These are phyloP conservation scores for Cutaneotrichosporon sp. DNA, from an alignment of 1,284 basidiomycete genomes.

Conservation along the genomic window DNA sequence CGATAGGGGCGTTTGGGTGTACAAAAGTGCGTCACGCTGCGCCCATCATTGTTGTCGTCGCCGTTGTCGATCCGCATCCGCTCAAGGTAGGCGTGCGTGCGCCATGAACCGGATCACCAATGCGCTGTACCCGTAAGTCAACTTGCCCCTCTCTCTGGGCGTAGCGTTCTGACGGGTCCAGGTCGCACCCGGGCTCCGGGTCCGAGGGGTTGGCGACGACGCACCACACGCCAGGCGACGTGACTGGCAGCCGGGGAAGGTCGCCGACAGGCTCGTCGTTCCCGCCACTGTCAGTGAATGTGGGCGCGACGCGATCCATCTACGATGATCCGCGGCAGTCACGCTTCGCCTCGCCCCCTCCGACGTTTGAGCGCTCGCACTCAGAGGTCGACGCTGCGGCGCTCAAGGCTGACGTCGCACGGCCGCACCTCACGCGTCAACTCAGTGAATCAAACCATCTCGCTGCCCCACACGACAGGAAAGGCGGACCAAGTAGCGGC, in stretches of 20 bases:
- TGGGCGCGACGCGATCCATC: constrained; percentile 12
- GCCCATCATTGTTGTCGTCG: too few relatives aligned
- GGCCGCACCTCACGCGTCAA: too few relatives aligned
- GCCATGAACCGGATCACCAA: constrained; percentile 29
- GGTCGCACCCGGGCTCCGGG: constrained; percentile 9
- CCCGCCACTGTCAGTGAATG: constrained; percentile 1
- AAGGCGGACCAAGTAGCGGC: background rate
- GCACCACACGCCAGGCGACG: background rate
- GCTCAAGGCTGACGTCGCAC: too few relatives aligned
- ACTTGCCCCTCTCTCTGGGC: background rate
- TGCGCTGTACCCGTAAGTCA: constrained; percentile 25
- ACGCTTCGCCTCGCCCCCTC: constrained; percentile 17
- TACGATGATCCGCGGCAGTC: constrained; percentile 40
- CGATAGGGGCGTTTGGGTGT: too few relatives aligned
- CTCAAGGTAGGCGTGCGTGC: background rate
- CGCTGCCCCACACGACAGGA: too few relatives aligned
- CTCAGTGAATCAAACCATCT: too few relatives aligned
- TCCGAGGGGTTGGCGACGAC: constrained; percentile 13
- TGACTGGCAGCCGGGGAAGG: background rate
- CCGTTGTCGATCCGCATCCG: too few relatives aligned
- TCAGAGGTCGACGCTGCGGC: background rate
- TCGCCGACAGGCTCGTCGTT: background rate
- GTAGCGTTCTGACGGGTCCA: constrained; percentile 1
- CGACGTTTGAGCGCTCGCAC: constrained; percentile 2
- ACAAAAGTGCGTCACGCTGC: too few relatives aligned